These are phyloP conservation scores for Raffaelea deltoideospora DNA, from an alignment of 2,329 filamentous ascomycete genomes.

Conservation along the genomic window DNA sequence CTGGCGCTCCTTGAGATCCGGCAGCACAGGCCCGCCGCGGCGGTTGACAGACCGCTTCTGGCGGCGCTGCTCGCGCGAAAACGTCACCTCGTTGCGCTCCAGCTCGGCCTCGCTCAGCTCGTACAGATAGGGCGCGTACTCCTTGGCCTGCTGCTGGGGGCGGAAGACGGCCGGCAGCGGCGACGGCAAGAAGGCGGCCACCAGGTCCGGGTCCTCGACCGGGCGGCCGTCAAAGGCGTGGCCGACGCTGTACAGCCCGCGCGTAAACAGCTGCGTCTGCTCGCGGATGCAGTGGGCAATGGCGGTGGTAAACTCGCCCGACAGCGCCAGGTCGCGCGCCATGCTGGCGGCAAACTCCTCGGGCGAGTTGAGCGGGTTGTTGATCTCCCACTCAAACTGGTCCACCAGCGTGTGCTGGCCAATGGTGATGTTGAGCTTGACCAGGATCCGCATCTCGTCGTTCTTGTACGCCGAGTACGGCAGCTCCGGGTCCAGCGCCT, in stretches of 20 bases:
- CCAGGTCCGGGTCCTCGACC: constrained; percentile 80
- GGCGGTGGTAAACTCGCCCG: constrained; percentile 90
- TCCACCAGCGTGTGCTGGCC: constrained; percentile 87
- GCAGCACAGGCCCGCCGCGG: constrained; percentile 77
- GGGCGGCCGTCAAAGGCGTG: constrained; percentile 92
- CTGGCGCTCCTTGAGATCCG: constrained; percentile 91
- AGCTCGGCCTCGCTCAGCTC: constrained; percentile 84
- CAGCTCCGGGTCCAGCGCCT: constrained; percentile 74
- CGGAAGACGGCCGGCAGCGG: constrained; percentile 74
- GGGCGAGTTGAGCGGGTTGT: constrained; percentile 82
- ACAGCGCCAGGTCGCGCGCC: constrained; percentile 77
- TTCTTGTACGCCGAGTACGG: constrained; percentile 95
- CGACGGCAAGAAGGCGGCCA: constrained; percentile 70
- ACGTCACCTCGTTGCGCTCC: constrained; percentile 80
- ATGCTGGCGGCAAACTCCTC: constrained; percentile 88
- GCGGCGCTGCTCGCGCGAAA: constrained; percentile 81
- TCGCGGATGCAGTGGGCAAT: constrained; percentile 97
- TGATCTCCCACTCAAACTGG: constrained; percentile 98
- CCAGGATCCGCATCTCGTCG: constrained; percentile 91
- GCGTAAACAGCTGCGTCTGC: constrained; percentile 86
- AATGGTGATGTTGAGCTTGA: constrained; percentile 97
- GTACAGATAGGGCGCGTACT: constrained; percentile 85
- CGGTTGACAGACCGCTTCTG: constrained; percentile 94
- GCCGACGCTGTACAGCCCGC: constrained; percentile 81
- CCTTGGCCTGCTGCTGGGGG: constrained; percentile 82